Evolutionary conservation across 306 rosid species (phyloP).

Genomic region (Elaeagnus macrophylla): DNA sequence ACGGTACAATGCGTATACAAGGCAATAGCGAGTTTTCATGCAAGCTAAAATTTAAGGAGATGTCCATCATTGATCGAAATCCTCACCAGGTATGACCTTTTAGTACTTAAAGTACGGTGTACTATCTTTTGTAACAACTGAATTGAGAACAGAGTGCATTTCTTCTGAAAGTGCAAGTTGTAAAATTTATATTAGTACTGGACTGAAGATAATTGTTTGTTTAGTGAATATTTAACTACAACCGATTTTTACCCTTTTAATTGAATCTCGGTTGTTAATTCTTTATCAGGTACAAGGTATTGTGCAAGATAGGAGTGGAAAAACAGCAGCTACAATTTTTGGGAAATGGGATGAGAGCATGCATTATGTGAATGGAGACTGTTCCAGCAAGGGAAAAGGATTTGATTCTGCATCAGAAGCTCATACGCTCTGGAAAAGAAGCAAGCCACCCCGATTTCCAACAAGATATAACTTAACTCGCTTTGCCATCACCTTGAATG

Average conservation of each 20-base stretch:
- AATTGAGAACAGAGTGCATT: too few species aligned
- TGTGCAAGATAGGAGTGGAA: slow-evolving; percentile 77
- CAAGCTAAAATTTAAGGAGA: slow-evolving; percentile 93
- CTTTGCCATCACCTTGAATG: slow-evolving; percentile 90
- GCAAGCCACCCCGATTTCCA: slow-evolving; percentile 65
- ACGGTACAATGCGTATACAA: slow-evolving; percentile 92
- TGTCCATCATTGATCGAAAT: slow-evolving; percentile 92
- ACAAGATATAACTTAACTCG: slow-evolving; percentile 94
- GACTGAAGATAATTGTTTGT: too few species aligned
- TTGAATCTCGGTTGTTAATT: background rate
- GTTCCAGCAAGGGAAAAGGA: slow-evolving; percentile 73
- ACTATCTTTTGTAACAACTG: background rate
- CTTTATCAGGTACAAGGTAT: slow-evolving; percentile 70
- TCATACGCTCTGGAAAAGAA: slow-evolving; percentile 76
- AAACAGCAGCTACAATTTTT: slow-evolving; percentile 72
- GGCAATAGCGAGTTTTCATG: slow-evolving; percentile 81
- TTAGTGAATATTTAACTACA: too few species aligned
- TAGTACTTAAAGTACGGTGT: background rate
- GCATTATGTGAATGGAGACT: slow-evolving; percentile 76
- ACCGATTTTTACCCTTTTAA: background rate
- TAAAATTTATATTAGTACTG: too few species aligned
- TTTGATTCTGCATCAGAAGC: slow-evolving; percentile 68
- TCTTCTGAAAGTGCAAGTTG: background rate
- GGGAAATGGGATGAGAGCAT: slow-evolving; percentile 99
- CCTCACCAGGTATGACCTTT: slow-evolving; percentile 72